phyloP scores from a whole-genome alignment of 768 basidiomycete genomes.

The Boletus fagicola region DNA sequence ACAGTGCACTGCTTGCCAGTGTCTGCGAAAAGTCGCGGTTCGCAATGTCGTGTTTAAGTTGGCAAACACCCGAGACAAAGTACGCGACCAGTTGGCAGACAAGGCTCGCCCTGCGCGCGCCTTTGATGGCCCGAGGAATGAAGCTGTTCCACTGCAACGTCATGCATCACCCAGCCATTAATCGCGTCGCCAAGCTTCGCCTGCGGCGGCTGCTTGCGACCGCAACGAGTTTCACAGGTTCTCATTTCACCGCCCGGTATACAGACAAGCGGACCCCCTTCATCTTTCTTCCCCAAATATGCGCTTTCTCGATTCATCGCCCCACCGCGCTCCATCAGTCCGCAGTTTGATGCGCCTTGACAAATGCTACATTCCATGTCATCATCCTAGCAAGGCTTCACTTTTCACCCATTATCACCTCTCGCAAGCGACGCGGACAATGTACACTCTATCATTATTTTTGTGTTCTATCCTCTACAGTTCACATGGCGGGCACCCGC shows the following conservation, averaged over 20 bases:
- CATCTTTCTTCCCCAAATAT: not conserved
- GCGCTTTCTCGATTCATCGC: not conserved
- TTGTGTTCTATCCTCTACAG: not conserved
- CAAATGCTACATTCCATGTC: not conserved
- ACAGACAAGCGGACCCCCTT: not conserved
- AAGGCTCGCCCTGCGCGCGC: not conserved
- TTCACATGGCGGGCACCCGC: not conserved
- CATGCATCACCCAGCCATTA: not conserved
- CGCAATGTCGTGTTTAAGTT: too few relatives aligned
- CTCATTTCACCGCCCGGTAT: not conserved
- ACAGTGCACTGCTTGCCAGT: not conserved
- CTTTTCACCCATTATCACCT: not conserved
- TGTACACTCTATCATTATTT: not conserved
- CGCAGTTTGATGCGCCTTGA: not conserved
- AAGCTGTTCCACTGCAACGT: not conserved
- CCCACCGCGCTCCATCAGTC: not conserved
- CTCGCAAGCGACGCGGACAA: not conserved
- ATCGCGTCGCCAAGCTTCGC: not conserved
- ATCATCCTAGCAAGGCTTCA: not conserved
- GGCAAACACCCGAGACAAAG: not conserved
- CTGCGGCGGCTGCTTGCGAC: not conserved
- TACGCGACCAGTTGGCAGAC: not conserved
- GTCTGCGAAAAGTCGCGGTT: not conserved
- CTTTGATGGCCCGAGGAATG: not conserved
- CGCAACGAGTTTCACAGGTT: not conserved